Conservation (phyloP, 1,284 basidiomycete genomes). For the Porogramme epimiltina region DNA sequence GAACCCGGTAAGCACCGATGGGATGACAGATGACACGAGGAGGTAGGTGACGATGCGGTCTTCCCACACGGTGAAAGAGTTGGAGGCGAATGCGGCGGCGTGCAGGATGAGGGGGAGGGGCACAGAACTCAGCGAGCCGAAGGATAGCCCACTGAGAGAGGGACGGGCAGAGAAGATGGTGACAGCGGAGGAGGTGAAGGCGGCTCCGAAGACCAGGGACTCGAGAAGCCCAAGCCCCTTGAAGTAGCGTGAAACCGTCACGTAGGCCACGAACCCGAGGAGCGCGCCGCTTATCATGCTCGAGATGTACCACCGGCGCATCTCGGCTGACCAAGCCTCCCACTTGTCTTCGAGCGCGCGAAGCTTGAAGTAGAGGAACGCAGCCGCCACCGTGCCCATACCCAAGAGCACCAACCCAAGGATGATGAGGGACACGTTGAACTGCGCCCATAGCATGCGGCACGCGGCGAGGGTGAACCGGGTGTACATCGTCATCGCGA, state of each 20-base stretch:
- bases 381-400: slow-evolving; percentile 47
- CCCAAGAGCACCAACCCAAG: slow-evolving; percentile 61
- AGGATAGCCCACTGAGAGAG: slow-evolving; percentile 24
- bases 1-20: slow-evolving; percentile 60
- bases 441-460: slow-evolving; percentile 92
- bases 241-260: slow-evolving; percentile 35
- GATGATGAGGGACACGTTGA: slow-evolving; percentile 79
- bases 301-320: slow-evolving; percentile 33
- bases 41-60: slow-evolving; percentile 83
- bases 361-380: slow-evolving; percentile 50
- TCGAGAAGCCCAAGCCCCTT: slow-evolving; percentile 47
- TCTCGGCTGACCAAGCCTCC: slow-evolving; percentile 41
- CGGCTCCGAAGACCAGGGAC: slow-evolving; percentile 46
- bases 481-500: slow-evolving; percentile 55
- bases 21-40: slow-evolving; percentile 62
- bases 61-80: slow-evolving; percentile 97
- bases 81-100: slow-evolving; percentile 78
- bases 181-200: slow-evolving; percentile 41
- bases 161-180: slow-evolving; percentile 40
- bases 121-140: slow-evolving; percentile 32
- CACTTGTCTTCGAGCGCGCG: slow-evolving; percentile 37
- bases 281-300: slow-evolving; percentile 44
- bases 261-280: slow-evolving; percentile 40
- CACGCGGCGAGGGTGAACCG: slow-evolving; percentile 72
- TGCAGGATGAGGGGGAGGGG: slow-evolving; percentile 67